phyloP scores from a whole-genome alignment of 345 rosid genomes.

The Odontarrhena argentea region DNA sequence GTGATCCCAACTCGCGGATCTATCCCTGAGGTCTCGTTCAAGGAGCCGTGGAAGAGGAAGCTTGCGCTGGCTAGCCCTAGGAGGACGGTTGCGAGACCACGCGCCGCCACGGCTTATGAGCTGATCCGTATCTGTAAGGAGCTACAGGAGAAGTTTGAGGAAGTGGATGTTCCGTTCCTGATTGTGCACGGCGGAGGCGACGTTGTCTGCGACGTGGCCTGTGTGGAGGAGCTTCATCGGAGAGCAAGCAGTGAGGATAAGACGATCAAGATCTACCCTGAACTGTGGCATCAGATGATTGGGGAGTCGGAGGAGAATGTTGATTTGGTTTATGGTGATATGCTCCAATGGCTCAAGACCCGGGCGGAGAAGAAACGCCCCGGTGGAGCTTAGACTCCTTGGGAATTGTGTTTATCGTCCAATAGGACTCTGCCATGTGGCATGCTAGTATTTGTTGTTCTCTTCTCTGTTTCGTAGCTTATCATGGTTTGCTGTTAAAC shows the following conservation, averaged over 20 bases:
- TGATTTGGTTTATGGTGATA: conserved; percentile 38
- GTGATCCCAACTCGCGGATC: conserved; percentile 90
- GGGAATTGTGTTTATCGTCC: conserved; percentile 3
- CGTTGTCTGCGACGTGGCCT: conserved; percentile 69
- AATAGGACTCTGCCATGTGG: conserved; percentile 25
- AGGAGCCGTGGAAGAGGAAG: conserved; percentile 83
- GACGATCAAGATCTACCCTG: conserved; percentile 71
- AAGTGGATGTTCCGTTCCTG: conserved; percentile 75
- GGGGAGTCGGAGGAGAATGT: conserved; percentile 37
- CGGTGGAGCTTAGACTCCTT: conserved; percentile 17
- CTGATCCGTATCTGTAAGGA: conserved; percentile 70
- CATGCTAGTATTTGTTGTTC: conserved; percentile 20
- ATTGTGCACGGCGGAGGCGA: conserved; percentile 83
- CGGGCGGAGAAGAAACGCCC: conserved; percentile 22
- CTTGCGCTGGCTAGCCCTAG: conserved; percentile 71
- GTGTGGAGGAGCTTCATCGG: conserved; percentile 73
- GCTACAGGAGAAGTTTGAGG: conserved; percentile 77
- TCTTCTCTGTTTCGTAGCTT: conserved; percentile 19
- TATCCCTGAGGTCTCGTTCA: conserved; percentile 65
- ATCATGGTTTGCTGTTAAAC: conserved; percentile 25
- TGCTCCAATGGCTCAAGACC: conserved; percentile 31
- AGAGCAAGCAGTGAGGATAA: conserved; percentile 68
- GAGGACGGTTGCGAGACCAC: conserved; percentile 65
- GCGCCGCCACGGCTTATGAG: conserved; percentile 91
- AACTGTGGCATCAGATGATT: conserved; percentile 75